phyloP scores from a whole-genome alignment of 2,329 filamentous ascomycete genomes.

The Diaporthe caulivora region DNA sequence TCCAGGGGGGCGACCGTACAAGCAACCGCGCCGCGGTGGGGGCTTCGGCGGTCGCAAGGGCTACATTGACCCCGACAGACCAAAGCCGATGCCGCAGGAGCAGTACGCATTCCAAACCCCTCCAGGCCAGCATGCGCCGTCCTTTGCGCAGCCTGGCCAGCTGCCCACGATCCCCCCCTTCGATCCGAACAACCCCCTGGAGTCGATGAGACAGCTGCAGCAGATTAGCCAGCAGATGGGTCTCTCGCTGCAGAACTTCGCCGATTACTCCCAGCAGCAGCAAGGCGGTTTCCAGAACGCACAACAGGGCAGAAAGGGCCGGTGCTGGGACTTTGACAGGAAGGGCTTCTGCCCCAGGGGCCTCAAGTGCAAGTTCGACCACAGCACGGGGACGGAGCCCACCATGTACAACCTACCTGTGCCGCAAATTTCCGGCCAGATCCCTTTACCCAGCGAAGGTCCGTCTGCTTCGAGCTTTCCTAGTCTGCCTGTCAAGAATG shows the following conservation, averaged over 20 bases:
- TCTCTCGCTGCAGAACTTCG: slow-evolving; percentile 58
- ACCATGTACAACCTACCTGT: slow-evolving; percentile 46
- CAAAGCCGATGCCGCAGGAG: slow-evolving; percentile 44
- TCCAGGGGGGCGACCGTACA: slow-evolving; percentile 62
- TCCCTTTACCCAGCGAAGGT: slow-evolving; percentile 51
- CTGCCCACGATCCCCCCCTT: slow-evolving; percentile 58
- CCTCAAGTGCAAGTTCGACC: slow-evolving; percentile 76
- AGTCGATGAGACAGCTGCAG: slow-evolving; percentile 72
- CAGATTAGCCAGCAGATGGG: slow-evolving; percentile 71
- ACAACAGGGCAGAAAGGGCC: slow-evolving; percentile 55
- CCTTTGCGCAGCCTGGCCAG: slow-evolving; percentile 44
- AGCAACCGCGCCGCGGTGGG: slow-evolving; percentile 70
- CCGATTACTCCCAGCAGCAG: slow-evolving; percentile 46
- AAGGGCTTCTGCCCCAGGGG: slow-evolving; percentile 80
- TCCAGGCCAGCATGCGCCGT: slow-evolving; percentile 36
- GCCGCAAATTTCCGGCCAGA: slow-evolving; percentile 42
- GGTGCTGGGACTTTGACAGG: slow-evolving; percentile 78
- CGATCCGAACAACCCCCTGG: slow-evolving; percentile 72
- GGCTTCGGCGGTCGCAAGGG: slow-evolving; percentile 33
- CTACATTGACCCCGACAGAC: slow-evolving; percentile 39
- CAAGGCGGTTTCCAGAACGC: slow-evolving; percentile 41
- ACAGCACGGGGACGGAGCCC: slow-evolving; percentile 70
- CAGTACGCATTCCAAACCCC: slow-evolving; percentile 35
- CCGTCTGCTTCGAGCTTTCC: slow-evolving; percentile 21
- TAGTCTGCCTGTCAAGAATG: not conserved